Base-by-base conservation (phyloP, 2,329 filamentous ascomycete species). In the Chaetoscypha palmicola region DNA sequence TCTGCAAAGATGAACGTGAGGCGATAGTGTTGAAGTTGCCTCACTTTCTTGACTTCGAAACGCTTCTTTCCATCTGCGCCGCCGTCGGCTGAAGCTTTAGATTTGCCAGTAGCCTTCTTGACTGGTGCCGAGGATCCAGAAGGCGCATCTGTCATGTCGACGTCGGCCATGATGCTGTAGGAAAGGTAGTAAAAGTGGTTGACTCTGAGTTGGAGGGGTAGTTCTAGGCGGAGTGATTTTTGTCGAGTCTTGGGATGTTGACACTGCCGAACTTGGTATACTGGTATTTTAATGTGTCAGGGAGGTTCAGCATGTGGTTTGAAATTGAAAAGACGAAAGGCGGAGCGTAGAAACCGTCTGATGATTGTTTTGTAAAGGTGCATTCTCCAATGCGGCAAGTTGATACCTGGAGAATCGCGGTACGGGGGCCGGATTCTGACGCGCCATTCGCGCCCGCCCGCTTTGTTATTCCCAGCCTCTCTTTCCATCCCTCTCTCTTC, bases 41-140 rank as follows among this genome's bases (percentile, higher is more conserved):
- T 50, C 66, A 94, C 92, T 84, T 98, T 98, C 72, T 98, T 98
- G 51, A 98, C 91, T 65, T 98, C 92, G 56, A 98, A 98, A 54
- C 87, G 85, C 74, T 96, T 94, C 78, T 94, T 96, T 41, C 71
- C 79, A 53, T 91, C 86, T 30, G 64, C 54, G 20, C 63, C 67
- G 47, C 75, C 71, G 28, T 64, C 49, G 22, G 61, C 67, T 43
- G 76, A 76, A 47, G 66, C 64, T 52, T 74, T 76, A 14, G 67
- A 60, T 32, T 66, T 68, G 22, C 62, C 60, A 42, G 59, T 63
- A 51, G 66, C 66, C 62, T 74, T 76, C 66, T 81, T 86, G 20
- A 72, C 68, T 14, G 68, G 68, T 16, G 70, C 69, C 77, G 43
- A 45, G 60, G 69, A 50, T 59, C 67, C 65, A 30, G 74, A 66